A percentile compares a stretch with the other conserved stretches of the same genome.
Conservation (phyloP, 306 rosid genomes). For the Sesbania bispinosa region DNA sequence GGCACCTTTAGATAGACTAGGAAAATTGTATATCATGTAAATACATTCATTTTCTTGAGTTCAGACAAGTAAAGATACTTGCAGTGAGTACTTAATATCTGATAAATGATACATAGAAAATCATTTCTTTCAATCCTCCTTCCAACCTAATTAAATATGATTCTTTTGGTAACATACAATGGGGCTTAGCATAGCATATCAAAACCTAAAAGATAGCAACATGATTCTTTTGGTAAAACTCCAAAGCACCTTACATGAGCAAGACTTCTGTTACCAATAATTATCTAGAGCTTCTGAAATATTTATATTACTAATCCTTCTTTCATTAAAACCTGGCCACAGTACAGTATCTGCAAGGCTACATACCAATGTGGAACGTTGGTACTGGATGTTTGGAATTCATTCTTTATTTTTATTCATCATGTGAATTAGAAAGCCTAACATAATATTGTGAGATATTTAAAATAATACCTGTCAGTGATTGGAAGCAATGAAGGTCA, state of each 20-base stretch:
- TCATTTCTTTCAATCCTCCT: no score
- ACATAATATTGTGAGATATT: constrained; percentile 7
- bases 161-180: no score
- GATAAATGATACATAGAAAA: no score
- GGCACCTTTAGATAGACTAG: no score
- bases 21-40: no score
- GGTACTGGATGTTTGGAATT: neutral
- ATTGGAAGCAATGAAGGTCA: constrained; percentile 93
- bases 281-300: neutral
- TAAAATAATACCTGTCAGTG: constrained; percentile 82
- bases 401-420: neutral
- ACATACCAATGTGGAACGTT: neutral
- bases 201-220: no score
- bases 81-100: no score
- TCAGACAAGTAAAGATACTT: neutral
- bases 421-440: neutral
- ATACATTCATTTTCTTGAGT: neutral
- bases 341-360: neutral
- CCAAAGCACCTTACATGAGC: neutral
- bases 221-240: no score
- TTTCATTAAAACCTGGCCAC: neutral
- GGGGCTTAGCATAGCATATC: no score
- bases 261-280: neutral
- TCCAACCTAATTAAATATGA: neutral
- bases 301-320: neutral